A percentile compares a stretch with the other conserved stretches of the same genome.
Conservation (phyloP, 768 basidiomycete genomes). For the Pisolithus albus region DNA sequence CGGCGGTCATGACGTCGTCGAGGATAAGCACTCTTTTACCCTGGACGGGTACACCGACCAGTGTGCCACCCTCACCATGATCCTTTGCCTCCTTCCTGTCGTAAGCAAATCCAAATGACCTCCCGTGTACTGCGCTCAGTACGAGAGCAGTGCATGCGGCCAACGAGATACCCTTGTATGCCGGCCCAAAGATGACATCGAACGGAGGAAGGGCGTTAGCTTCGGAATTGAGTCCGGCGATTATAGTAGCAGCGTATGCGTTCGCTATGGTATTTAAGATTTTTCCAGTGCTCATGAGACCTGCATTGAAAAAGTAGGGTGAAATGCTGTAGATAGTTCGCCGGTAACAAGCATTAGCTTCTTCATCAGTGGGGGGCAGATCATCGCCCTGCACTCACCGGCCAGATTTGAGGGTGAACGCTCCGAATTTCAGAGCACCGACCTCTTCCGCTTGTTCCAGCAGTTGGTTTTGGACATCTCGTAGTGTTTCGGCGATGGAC, state of each 20-base stretch:
- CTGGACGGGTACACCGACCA: conserved; percentile 81
- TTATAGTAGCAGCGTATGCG: conserved; percentile 81
- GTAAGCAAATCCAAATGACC: conserved; percentile 77
- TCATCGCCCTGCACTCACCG: conserved; percentile 46
- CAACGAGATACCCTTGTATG: conserved; percentile 95
- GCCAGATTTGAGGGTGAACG: conserved; percentile 92
- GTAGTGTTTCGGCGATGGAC: conserved; percentile 21
- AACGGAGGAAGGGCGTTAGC: conserved; percentile 35
- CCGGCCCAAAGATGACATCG: conserved; percentile 91
- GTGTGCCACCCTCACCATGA: conserved; percentile 89
- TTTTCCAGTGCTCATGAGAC: conserved; percentile 76
- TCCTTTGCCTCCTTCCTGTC: conserved; percentile 95
- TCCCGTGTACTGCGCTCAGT: conserved; percentile 57
- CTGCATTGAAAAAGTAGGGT: conserved; percentile 97
- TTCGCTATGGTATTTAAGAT: conserved; percentile 70
- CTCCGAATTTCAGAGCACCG: conserved; percentile 82
- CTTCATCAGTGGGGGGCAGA: no score
- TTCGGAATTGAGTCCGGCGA: conserved; percentile 31
- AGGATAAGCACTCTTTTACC: conserved; percentile 82
- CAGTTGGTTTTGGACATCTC: conserved; percentile 53
- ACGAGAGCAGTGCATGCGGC: conserved; percentile 78
- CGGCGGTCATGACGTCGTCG: conserved; percentile 95
- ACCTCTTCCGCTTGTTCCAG: conserved; percentile 62
- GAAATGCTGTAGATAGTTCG: conserved; percentile 48
- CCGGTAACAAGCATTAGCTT: not conserved